Conservation (phyloP, 73 alveolate genomes). For the Stentor coeruleus region DNA sequence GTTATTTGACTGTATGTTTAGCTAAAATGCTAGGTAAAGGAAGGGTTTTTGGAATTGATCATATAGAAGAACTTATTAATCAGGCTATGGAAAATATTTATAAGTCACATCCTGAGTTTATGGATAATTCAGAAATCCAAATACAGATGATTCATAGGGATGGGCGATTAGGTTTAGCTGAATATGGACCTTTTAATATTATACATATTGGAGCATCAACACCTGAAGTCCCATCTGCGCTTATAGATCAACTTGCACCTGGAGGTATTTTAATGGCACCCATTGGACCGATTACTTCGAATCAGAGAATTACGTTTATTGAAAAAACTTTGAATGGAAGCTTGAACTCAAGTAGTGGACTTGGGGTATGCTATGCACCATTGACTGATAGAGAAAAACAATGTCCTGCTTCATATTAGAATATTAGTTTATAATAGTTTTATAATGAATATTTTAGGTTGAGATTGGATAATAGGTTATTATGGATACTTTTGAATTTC, state of each 20-base stretch:
- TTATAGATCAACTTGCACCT: conserved; percentile 41
- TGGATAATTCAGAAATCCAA: conserved; percentile 31
- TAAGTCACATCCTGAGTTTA: conserved; percentile 31
- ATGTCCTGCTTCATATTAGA: background rate
- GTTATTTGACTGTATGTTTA: conserved; percentile 46
- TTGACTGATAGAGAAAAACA: conserved; percentile 9
- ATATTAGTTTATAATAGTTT: no score
- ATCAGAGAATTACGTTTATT: conserved; percentile 2
- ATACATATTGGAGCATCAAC: conserved; percentile 88
- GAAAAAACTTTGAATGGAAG: background rate
- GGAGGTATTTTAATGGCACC: conserved; percentile 66
- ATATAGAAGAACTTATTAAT: conserved; percentile 37
- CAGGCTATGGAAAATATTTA: conserved; percentile 32
- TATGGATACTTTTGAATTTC: no score
- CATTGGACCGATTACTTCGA: conserved; percentile 36
- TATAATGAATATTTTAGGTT: no score
- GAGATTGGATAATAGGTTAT: no score
- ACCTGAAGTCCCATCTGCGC: conserved; percentile 29
- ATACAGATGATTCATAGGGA: conserved; percentile 43
- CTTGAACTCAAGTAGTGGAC: background rate
- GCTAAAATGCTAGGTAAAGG: conserved; percentile 46
- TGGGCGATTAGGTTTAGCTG: conserved; percentile 69
- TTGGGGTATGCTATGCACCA: conserved; percentile 16
- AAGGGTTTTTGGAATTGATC: conserved; percentile 55
- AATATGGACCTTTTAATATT: conserved; percentile 69